Base-by-base conservation (phyloP, 2,329 filamentous ascomycete genomes). In the Pseudocercospora crystallina region DNA sequence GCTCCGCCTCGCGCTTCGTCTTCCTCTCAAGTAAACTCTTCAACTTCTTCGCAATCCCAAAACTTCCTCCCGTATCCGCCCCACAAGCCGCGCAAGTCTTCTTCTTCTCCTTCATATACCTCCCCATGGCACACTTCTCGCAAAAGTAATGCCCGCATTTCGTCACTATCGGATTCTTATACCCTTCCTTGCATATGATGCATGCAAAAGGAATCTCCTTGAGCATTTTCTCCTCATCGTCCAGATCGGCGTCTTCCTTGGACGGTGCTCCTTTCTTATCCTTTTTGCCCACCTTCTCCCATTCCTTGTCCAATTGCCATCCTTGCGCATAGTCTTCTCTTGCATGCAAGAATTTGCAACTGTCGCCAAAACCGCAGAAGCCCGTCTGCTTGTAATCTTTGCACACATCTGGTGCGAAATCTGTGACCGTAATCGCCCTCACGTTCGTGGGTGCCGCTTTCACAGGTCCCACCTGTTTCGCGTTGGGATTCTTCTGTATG, bases 111-210 rank as follows among this genome's bases (percentile, higher is more conserved):
- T 87, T 80, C 60, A 88, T 80, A 68, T 96, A 97, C 58, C 91
- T 76, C 67, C 88, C 84, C 61, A 97, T 75, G 20, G 94, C 94
- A 70, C 94, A 99, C 1, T 80, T 78, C 69, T 96, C 88, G 68
- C 94, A 99, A 66, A 97, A 97, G 70, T 97, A 97, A 69, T 99
- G 94, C 0, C 90, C 88, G 61, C 94, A 99, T 59, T 90, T 87
- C 10, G 94, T 97, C 17, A 92, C 76, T 10, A 97, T 81, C 0
- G 94, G 92, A 50, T 82, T 79, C 62, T 83, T 86, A 71, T 96
- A 96, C 1, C 84, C 71, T 33, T 83, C 80, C 62, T 85, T 84
- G 76, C 91, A 96, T 55, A 96, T 89, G 57, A 95, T 82, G 69
- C 91, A 96, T 1, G 83, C 88, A 66, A 96, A 96, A 0, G 91